Conservation (phyloP, 192 early-diverging fungal species). For the Podila horticola region DNA sequence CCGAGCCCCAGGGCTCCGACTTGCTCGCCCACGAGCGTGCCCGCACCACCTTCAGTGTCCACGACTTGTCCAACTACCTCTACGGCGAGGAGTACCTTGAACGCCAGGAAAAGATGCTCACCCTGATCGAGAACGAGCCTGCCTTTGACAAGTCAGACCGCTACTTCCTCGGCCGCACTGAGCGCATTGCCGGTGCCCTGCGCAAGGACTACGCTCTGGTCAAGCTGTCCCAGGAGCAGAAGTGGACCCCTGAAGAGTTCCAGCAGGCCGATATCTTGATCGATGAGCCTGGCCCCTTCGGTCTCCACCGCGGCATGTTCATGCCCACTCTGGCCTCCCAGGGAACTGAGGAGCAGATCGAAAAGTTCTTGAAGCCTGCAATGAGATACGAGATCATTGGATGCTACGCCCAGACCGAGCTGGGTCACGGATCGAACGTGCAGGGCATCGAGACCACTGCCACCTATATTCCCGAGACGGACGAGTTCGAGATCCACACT, state of each 20-base stretch:
- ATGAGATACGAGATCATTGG: constrained; percentile 81
- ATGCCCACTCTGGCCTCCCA: constrained; percentile 81
- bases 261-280: constrained; percentile 61
- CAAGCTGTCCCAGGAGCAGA: constrained; percentile 67
- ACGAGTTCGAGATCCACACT: constrained; percentile 89
- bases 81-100: constrained; percentile 72
- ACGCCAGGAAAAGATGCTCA: constrained; percentile 64
- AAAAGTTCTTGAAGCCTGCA: constrained; percentile 79
- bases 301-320: constrained; percentile 86
- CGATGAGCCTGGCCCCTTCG: constrained; percentile 74
- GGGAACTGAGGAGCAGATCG: constrained; percentile 81
- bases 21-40: constrained; percentile 73
- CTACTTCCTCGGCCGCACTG: constrained; percentile 77
- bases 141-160: constrained; percentile 76
- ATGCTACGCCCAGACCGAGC: constrained; percentile 89
- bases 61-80: constrained; percentile 74
- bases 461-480: constrained; percentile 81
- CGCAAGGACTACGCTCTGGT: constrained; percentile 70
- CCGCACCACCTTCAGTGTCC: constrained; percentile 70
- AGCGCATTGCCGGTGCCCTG: constrained; percentile 71
- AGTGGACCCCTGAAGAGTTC: constrained; percentile 65
- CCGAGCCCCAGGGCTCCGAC: constrained; percentile 59
- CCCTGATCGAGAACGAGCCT: constrained; percentile 73
- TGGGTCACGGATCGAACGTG: constrained; percentile 85
- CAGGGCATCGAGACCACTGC: constrained; percentile 92